Evolutionary conservation across 176 grass and related monocot genomes (phyloP).

Genomic region (Chloris gayana): DNA sequence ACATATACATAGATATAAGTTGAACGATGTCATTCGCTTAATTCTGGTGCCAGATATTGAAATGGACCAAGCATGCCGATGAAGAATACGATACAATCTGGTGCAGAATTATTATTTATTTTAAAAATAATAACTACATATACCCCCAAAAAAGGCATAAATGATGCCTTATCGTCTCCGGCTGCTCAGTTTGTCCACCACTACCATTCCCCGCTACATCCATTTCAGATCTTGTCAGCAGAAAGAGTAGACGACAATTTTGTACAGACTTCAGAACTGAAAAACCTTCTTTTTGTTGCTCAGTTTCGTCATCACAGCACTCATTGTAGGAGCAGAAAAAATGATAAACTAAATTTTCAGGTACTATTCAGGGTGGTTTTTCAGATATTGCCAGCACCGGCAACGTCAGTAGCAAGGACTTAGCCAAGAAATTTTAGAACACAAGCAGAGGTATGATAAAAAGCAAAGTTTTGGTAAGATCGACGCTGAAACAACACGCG

Average conservation of each 20-base stretch:
- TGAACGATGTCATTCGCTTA: not conserved
- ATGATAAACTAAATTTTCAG: constrained; percentile 2
- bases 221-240: constrained; percentile 34
- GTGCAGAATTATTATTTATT: not conserved
- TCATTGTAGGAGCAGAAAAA: constrained; percentile 32
- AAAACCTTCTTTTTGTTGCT: constrained; percentile 19
- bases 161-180: constrained; percentile 26
- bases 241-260: constrained; percentile 18
- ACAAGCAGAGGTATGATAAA: not conserved
- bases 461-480: not conserved
- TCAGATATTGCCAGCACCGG: constrained; percentile 9
- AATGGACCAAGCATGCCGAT: not conserved
- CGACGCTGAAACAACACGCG: not conserved
- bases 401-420: constrained; percentile 16
- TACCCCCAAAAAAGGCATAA: not conserved
- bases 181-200: constrained; percentile 37
- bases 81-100: not conserved
- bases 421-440: not conserved
- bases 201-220: constrained; percentile 7
- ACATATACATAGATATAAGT: not conserved
- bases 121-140: not conserved
- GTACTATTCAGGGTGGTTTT: not conserved
- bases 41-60: not conserved
- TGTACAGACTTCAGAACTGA: constrained; percentile 11
- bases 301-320: constrained; percentile 19